phyloP scores from a whole-genome alignment of 1,284 basidiomycete species.

The Leccinum subspadiceum region DNA sequence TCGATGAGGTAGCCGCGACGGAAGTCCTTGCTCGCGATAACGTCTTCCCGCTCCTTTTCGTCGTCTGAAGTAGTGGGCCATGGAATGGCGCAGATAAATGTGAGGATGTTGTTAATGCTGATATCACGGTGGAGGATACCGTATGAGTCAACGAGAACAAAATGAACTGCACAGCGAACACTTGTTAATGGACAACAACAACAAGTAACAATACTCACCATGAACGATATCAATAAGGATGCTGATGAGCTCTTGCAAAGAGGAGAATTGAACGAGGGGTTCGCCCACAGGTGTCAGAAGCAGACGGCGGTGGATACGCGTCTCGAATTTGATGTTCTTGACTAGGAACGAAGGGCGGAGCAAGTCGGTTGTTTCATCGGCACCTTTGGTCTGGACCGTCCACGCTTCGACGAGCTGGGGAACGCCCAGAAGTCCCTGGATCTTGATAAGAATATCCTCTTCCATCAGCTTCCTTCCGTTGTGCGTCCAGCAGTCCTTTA shows the following conservation, averaged over 20 bases:
- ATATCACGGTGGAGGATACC: background rate
- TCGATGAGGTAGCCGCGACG: background rate
- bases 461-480: background rate
- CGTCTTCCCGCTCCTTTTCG: background rate
- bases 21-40: background rate
- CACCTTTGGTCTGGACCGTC: background rate
- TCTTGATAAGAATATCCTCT: background rate
- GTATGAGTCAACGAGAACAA: background rate
- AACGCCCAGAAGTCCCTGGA: background rate
- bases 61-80: background rate
- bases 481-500: conserved; percentile 1
- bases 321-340: background rate
- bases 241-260: background rate
- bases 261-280: background rate
- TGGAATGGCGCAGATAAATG: background rate
- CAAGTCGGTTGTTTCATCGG: background rate
- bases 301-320: background rate
- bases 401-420: background rate
- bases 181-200: background rate
- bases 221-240: background rate
- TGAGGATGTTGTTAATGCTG: background rate
- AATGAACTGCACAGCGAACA: background rate
- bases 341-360: background rate
- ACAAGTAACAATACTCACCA: background rate
- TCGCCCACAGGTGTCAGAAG: background rate